Base-by-base conservation (phyloP, 208 protist genomes). In the Crithidia acanthocephali region DNA sequence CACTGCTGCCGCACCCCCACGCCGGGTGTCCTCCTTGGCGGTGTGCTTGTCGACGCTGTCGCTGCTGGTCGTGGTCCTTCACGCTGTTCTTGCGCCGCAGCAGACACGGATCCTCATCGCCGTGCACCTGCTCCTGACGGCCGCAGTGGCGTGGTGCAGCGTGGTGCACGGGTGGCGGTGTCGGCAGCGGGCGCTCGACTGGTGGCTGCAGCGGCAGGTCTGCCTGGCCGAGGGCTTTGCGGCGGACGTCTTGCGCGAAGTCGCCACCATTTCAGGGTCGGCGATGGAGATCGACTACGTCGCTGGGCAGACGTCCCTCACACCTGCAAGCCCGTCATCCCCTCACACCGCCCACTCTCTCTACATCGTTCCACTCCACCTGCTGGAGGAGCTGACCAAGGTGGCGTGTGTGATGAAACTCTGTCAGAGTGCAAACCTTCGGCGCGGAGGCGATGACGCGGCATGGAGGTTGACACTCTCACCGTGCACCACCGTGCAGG, bases 371-470 rank as follows among this genome's bases (percentile, higher is more conserved):
- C 48, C 70, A 4, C 50, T 75, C 40, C 70, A 50, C 0, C 15
- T 75, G 10, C 35, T 75, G 60, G 70, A 75, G 23, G 52, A 75
- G 50, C 23, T 68, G 37, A 48, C 47, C 18, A 68, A 30, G 10
- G 61, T 68, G 20, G 60, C 50, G 13, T 68, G 35, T 13, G 33
- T 75, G 10, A 32, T 75, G 32, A 25, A 44, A n/a, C 33, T 47
- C 22, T 62, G 50, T 33, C 48, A 68, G 52, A 9, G n/a, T 22
- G 23, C 28, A 18, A 30, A 30, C 10, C 13, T 13, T 13, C 9
- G 13, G 6, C 37, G 23, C 33, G 15, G 57, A 33, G 23, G 8
- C 23, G n/a, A 16, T 2, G 1, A 30, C 23, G 23, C 40, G 5
- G 25, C 37, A 9, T 2, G 3, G 20, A 5, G 18, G 13, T 6